Base-by-base conservation (phyloP, 2,329 filamentous ascomycete genomes). In the Botrytis cinerea region DNA sequence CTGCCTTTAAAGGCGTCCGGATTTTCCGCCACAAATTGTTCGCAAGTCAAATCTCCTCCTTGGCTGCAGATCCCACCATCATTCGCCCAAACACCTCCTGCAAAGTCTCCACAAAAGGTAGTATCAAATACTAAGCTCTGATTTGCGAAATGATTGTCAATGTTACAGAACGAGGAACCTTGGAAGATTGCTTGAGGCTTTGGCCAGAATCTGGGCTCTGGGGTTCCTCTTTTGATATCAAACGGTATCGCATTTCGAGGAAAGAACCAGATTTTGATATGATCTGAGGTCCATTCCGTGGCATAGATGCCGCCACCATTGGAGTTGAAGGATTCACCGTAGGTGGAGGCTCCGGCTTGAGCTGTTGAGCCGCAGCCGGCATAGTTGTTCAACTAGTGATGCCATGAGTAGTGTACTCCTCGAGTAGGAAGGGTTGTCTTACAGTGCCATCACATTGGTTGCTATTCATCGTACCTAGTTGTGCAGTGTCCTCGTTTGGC, bases 41-140 rank as follows among this genome's bases (percentile, higher is more conserved):
- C 81, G 84, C 94, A 97, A 1, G 89, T 60, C 35, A 73, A 10
- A 7, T 2, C 43, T 8, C 45, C 40, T 6, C 90, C 43, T 87
- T 86, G 14, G 82, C 76, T 91, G 78, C 87, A 75, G 90, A 86
- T 74, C 77, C 81, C 75, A 70, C 74, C 90, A 88, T 70, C 84
- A 81, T 71, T 77, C 73, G 71, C 74, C n/a, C 63, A 92, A 10
- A 67, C 8, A 59, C 84, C 81, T 45, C 93, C 93, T 10, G 94
- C 94, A 92, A 93, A 97, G 79, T 92, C 89, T 51, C 95, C 95
- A 82, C 95, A 97, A 82, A 97, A 93, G 18, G 92, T 92, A 1
- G 90, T 95, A 83, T 95, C 90, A 81, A 96, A 91, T 60, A 95
- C 88, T 75, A 98, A 90, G 78, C 91, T 88, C 84, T 97, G 88